A percentile compares a stretch with the other conserved stretches of the same genome.
These are phyloP conservation scores for Podosphaera fusca DNA, from an alignment of 2,329 filamentous ascomycete species.

Conservation along the genomic window DNA sequence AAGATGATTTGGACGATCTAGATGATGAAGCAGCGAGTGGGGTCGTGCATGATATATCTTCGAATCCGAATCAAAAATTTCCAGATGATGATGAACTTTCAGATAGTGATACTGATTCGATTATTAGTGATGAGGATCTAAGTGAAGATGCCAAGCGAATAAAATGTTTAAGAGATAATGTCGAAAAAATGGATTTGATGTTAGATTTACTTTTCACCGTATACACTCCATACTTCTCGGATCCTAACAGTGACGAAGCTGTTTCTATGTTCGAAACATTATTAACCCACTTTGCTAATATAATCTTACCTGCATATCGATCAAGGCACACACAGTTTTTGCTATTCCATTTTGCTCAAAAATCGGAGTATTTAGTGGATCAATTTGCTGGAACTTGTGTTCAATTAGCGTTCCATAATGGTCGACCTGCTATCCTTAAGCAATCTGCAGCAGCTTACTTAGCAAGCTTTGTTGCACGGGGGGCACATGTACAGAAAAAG, in stretches of 20 bases:
- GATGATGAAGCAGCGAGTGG: conserved; percentile 69
- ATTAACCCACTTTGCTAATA: conserved; percentile 63
- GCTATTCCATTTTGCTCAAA: conserved; percentile 84
- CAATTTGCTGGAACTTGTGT: conserved; percentile 62
- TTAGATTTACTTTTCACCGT: conserved; percentile 72
- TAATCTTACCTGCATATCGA: conserved; percentile 75
- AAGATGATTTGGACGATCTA: conserved; percentile 76
- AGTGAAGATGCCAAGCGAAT: conserved; percentile 40
- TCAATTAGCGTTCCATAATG: conserved; percentile 40
- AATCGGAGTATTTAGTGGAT: conserved; percentile 53
- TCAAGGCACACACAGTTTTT: conserved; percentile 90
- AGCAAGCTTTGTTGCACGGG: conserved; percentile 80
- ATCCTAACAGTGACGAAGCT: conserved; percentile 43
- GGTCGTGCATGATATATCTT: conserved; percentile 32
- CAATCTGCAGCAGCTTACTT: conserved; percentile 81
- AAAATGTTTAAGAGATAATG: conserved; percentile 53
- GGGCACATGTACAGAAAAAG: conserved; percentile 52
- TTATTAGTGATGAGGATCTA: conserved; percentile 44
- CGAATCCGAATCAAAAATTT: conserved; percentile 24
- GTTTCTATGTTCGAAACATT: conserved; percentile 56
- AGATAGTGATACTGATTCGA: conserved; percentile 46
- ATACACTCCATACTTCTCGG: conserved; percentile 50
- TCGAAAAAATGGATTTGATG: conserved; percentile 78
- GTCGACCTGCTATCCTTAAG: conserved; percentile 45
- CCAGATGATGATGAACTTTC: conserved; percentile 23